Evolutionary conservation across 1,284 basidiomycete genomes (phyloP), one percentile per base, ranked within the genome.

Genomic region (Abortiporus biennis): DNA sequence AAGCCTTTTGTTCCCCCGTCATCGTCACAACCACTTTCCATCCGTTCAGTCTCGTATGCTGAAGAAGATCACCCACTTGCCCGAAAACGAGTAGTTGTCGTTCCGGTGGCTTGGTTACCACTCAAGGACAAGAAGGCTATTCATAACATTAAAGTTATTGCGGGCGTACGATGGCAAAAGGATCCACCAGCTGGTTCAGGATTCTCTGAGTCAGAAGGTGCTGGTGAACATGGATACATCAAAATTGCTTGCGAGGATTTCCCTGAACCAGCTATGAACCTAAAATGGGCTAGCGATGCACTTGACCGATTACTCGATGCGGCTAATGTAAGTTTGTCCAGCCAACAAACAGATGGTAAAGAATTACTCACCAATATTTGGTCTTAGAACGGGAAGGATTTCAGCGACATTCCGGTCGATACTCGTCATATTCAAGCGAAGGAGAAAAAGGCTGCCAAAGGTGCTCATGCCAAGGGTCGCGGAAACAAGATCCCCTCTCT

Each of bases 211-310:
- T 47, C 57, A 15, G 66, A 71, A 38, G 62, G 65, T 25, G 62
- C 62, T 29, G 77, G 74, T 53, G 72, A 69, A 44, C 74, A 88
- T 44, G 90, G 90, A 6, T 92, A 76, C 63, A 69, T 94, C 58
- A 92, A 91, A 65, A 87, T 94, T 45, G 76, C 85, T 1, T 89
- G 86, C 57, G 92, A 92, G 54, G 77, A 85, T 57, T 91, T 89
- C 60, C 78, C 80, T 3, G 71, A 78, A 51, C 72, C 80, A 1
- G 71, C 78, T 19, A 83, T 87, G 85, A 94, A 94, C 62, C 63
- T 92, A 51, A 92, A 92, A 60, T 90, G 85, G 80, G 83, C 80
- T 17, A 85, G 84, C 53, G 89, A 93, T 54, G 73, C 78, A 8
- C 61, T 94, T 39, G 84, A 91, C 55, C 66, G 72, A 47, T 64